phyloP scores from a whole-genome alignment of 208 protist species.

The Leishmania major region DNA sequence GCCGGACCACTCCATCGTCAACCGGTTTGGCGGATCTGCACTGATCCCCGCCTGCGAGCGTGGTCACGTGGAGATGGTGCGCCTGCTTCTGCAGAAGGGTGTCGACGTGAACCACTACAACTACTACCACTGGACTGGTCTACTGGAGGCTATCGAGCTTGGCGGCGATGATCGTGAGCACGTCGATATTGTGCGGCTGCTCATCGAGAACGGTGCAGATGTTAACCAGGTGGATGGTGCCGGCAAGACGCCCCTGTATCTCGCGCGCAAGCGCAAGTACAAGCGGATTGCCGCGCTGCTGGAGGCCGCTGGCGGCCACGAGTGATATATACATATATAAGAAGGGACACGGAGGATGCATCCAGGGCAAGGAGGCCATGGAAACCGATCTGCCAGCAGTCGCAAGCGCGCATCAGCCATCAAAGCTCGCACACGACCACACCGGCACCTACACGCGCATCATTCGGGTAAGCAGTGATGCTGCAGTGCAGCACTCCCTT shows the following conservation, averaged over 20 bases:
- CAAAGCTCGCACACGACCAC: neutral
- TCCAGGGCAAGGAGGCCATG: neutral
- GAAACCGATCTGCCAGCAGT: neutral
- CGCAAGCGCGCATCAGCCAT: neutral
- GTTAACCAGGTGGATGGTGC: constrained; percentile 46
- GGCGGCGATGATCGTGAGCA: constrained; percentile 66
- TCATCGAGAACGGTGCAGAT: constrained; percentile 50
- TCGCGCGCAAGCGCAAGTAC: constrained; percentile 45
- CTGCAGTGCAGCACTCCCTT: neutral
- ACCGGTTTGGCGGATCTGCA: constrained; percentile 43
- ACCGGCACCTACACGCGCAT: constrained; percentile 1
- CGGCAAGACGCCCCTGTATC: constrained; percentile 46
- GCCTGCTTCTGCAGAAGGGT: constrained; percentile 41
- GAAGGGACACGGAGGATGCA: neutral
- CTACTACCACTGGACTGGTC: constrained; percentile 38
- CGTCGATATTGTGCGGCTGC: constrained; percentile 55
- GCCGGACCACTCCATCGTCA: constrained; percentile 44
- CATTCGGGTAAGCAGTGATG: neutral
- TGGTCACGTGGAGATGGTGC: constrained; percentile 48
- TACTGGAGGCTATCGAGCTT: constrained; percentile 50
- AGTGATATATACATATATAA: neutral
- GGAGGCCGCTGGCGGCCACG: constrained; percentile 43
- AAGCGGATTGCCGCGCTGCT: constrained; percentile 52
- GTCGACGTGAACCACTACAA: constrained; percentile 56
- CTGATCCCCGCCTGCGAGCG: constrained; percentile 58